Percentiles rank a stretch among this genome's conserved stretches.
Evolutionary conservation across 2,329 filamentous ascomycete species (phyloP).

Genomic region (Penicillium sp.): DNA sequence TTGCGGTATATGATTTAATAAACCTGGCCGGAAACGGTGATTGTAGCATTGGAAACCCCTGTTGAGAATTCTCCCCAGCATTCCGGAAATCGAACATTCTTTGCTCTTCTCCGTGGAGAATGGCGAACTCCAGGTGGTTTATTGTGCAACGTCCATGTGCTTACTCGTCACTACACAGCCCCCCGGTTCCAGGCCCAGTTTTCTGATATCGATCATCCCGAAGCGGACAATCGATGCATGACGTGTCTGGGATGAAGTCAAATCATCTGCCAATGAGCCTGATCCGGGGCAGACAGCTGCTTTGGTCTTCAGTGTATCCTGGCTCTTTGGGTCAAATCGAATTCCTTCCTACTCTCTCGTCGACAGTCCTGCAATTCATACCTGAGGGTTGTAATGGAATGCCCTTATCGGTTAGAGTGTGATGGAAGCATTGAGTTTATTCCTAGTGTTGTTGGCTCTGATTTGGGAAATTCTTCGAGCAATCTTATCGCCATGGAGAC

Average conservation of each 20-base stretch:
- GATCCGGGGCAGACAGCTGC: neutral
- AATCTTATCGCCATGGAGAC: no score
- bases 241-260: neutral
- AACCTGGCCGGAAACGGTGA: neutral
- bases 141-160: neutral
- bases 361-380: no score
- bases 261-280: neutral
- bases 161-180: neutral
- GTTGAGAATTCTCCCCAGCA: conserved; percentile 2
- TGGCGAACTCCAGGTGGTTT: neutral
- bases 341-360: no score
- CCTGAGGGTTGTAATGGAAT: no score
- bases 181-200: neutral
- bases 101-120: neutral
- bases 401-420: no score
- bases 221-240: neutral
- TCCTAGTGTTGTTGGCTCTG: no score
- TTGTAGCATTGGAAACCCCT: conserved; percentile 7
- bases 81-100: conserved; percentile 10
- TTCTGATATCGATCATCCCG: neutral
- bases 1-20: neutral
- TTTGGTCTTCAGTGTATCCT: no score
- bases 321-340: no score
- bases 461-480: no score
- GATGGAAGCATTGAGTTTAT: no score